A percentile compares a stretch with the other conserved stretches of the same genome.
Evolutionary conservation across 371 early-diverging fungal species (phyloP).

Genomic region (Chytridium lagenaria): DNA sequence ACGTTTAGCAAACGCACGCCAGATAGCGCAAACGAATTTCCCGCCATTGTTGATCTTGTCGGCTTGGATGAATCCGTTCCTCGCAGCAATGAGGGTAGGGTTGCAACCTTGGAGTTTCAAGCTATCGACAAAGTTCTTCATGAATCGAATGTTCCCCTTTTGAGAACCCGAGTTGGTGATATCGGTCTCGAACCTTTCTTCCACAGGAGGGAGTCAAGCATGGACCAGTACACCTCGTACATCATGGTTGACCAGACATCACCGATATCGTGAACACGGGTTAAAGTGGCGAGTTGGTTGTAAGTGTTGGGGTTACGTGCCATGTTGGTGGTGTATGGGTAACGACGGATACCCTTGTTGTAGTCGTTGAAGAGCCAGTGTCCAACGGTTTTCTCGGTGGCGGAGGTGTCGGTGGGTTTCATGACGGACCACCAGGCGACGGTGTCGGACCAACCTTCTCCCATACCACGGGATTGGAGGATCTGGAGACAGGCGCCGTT

Average conservation of each 20-base stretch:
- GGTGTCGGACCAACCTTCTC: slow-evolving; percentile 5
- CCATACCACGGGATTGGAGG: slow-evolving; percentile 24
- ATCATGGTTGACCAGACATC: slow-evolving; percentile 57
- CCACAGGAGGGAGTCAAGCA: too few species aligned
- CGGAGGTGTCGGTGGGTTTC: background rate
- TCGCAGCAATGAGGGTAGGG: slow-evolving; percentile 84
- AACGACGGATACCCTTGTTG: slow-evolving; percentile 31
- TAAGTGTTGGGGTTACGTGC: slow-evolving; percentile 38
- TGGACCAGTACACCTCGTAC: slow-evolving; percentile 85
- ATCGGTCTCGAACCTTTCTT: slow-evolving; percentile 53
- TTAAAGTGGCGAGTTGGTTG: background rate
- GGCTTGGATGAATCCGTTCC: slow-evolving; percentile 88
- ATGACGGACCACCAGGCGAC: background rate
- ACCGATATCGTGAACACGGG: slow-evolving; percentile 43
- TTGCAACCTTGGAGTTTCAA: slow-evolving; percentile 87
- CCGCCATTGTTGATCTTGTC: slow-evolving; percentile 78
- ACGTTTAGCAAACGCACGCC: slow-evolving; percentile 88
- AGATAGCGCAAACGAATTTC: slow-evolving; percentile 78
- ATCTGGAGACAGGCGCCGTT: slow-evolving; percentile 41
- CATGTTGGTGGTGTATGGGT: slow-evolving; percentile 42
- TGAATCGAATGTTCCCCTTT: slow-evolving; percentile 38
- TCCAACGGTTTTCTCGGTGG: background rate
- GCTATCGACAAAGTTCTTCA: slow-evolving; percentile 36
- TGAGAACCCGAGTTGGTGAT: background rate
- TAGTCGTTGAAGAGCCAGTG: background rate